These are phyloP conservation scores for Apophysomyces ossiformis DNA, from an alignment of 371 early-diverging fungal species.

Conservation along the genomic window DNA sequence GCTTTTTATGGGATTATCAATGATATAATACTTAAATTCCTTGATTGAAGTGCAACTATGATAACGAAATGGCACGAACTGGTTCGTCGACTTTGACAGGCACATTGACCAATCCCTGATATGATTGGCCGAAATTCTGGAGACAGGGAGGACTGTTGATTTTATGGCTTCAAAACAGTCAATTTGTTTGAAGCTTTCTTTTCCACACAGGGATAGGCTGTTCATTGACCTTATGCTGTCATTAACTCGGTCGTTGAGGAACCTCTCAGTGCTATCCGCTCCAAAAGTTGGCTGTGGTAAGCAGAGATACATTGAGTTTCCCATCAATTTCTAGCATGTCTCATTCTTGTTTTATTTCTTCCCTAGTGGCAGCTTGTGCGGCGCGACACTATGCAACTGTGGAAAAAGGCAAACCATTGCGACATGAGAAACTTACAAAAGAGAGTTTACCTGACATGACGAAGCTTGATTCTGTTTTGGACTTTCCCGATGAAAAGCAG, in stretches of 20 bases:
- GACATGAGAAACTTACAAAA: slow-evolving; percentile 31
- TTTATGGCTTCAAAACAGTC: slow-evolving; percentile 13
- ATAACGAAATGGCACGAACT: too few relatives aligned
- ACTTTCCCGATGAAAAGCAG: slow-evolving; percentile 32
- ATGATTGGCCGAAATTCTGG: too few relatives aligned
- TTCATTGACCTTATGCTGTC: slow-evolving; percentile 27
- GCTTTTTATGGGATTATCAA: too few relatives aligned
- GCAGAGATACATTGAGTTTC: neutral
- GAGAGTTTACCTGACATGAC: slow-evolving; percentile 43
- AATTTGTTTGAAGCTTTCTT: neutral
- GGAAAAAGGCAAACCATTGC: slow-evolving; percentile 27
- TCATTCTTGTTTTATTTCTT: neutral
- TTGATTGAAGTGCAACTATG: too few relatives aligned
- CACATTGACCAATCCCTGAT: too few relatives aligned
- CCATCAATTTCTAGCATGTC: neutral
- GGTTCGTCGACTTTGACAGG: too few relatives aligned
- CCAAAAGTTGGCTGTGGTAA: slow-evolving; percentile 24
- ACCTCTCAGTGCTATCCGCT: slow-evolving; percentile 25
- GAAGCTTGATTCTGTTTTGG: slow-evolving; percentile 50
- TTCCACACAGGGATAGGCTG: neutral
- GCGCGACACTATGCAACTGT: slow-evolving; percentile 39
- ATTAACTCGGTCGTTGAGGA: slow-evolving; percentile 36
- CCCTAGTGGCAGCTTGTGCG: slow-evolving; percentile 6
- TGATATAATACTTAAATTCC: too few relatives aligned
- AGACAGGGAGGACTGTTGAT: slow-evolving; percentile 9